These are phyloP conservation scores for Diaporthe longicolla DNA, from an alignment of 2,329 filamentous ascomycete genomes.

Conservation along the genomic window DNA sequence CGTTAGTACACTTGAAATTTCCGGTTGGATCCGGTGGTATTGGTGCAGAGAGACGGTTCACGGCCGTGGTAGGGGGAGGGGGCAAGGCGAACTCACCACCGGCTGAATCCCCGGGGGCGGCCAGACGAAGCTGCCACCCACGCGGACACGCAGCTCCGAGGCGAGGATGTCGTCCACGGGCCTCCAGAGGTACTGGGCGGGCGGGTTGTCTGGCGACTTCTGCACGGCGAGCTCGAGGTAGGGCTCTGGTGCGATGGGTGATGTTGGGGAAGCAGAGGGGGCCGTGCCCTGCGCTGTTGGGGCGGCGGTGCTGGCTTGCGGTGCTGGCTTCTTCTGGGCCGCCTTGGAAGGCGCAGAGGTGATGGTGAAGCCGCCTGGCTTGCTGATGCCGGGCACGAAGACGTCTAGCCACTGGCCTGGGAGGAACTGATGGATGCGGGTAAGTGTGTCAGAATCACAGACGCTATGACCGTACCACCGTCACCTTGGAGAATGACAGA, in stretches of 20 bases:
- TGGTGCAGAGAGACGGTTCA: not conserved
- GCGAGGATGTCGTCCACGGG: constrained; percentile 68
- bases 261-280: not conserved
- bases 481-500: too few relatives aligned
- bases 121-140: constrained; percentile 87
- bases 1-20: not conserved
- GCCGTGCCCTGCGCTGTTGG: not conserved
- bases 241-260: constrained; percentile 41
- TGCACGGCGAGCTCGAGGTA: constrained; percentile 87
- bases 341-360: constrained; percentile 79
- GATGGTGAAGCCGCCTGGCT: constrained; percentile 90
- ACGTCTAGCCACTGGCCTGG: constrained; percentile 93
- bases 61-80: constrained; percentile 41
- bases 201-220: constrained; percentile 76
- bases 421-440: constrained; percentile 70
- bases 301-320: not conserved
- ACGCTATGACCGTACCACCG: too few relatives aligned
- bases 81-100: constrained; percentile 40
- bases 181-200: constrained; percentile 83
- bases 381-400: constrained; percentile 76
- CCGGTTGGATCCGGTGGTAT: not conserved
- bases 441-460: constrained; percentile 42
- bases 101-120: constrained; percentile 70
- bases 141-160: constrained; percentile 73
- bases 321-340: constrained; percentile 49